Evolutionary conservation across 2,329 filamentous ascomycete genomes (phyloP).

Genomic region (Helotiales sp.): DNA sequence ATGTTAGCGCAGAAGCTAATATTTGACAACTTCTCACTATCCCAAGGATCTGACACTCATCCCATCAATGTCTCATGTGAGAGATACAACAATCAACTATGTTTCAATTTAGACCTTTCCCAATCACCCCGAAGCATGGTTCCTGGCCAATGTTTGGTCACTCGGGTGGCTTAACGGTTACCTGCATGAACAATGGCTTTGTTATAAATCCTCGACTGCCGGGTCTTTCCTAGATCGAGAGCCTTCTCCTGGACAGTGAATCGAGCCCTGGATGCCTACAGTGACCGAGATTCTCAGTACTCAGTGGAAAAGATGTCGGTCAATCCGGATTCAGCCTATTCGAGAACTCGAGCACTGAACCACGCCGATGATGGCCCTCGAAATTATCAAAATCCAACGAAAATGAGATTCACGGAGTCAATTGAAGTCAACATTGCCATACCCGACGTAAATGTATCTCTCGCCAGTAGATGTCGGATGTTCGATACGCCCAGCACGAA

Average conservation of each 20-base stretch:
- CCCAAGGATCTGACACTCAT: too few relatives aligned
- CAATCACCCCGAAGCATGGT: not conserved
- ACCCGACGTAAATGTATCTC: not conserved
- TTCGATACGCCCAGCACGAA: not conserved
- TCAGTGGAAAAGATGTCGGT: too few relatives aligned
- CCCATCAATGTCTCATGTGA: not conserved
- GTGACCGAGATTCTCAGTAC: too few relatives aligned
- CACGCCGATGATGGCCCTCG: not conserved
- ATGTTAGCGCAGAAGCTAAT: constrained; percentile 5
- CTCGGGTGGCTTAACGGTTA: constrained; percentile 15
- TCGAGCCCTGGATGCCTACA: too few relatives aligned
- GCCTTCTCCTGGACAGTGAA: not conserved
- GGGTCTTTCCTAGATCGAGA: not conserved
- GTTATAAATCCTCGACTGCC: not conserved
- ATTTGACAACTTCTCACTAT: not conserved
- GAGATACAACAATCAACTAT: not conserved
- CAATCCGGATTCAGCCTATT: too few relatives aligned
- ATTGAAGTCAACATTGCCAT: too few relatives aligned
- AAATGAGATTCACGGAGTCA: not conserved
- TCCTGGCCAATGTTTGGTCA: not conserved
- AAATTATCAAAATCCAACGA: not conserved
- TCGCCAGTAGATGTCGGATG: not conserved
- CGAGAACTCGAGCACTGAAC: not conserved
- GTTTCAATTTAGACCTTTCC: not conserved
- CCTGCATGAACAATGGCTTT: constrained; percentile 34